Percentiles rank a stretch among this genome's conserved stretches.
Evolutionary conservation across 225 moss, liverwort and hornwort genomes (phyloP).

Genomic region (Antitrichia curtipendula): DNA sequence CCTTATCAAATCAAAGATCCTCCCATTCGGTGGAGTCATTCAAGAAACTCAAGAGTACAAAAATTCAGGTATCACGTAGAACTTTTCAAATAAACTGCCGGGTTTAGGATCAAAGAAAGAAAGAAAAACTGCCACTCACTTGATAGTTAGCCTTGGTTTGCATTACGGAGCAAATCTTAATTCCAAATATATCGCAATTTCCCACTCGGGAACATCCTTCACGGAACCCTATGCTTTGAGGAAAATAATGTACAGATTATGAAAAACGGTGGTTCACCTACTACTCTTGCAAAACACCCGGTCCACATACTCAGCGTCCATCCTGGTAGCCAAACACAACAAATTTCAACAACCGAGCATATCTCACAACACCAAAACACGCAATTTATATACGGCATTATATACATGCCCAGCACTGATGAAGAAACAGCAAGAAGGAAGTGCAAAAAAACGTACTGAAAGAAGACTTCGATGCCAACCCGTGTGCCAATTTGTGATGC

Average conservation of each 20-base stretch:
- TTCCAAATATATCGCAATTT: not conserved
- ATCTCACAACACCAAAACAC: not conserved
- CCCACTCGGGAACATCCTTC: not conserved
- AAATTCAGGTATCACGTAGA: not conserved
- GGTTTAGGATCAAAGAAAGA: not conserved
- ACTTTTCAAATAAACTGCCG: not conserved
- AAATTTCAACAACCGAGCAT: not conserved
- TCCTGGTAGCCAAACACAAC: not conserved
- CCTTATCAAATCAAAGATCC: not conserved
- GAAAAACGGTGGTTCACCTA: not conserved
- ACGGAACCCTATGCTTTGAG: not conserved
- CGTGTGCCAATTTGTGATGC: not conserved
- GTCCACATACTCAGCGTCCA: not conserved
- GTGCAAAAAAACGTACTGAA: not conserved
- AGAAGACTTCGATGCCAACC: not conserved
- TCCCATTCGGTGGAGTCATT: not conserved
- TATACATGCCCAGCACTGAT: too few species aligned
- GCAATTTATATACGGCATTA: too few species aligned
- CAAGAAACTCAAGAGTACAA: not conserved
- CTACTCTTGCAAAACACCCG: not conserved
- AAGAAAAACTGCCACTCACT: not conserved
- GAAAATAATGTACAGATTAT: not conserved
- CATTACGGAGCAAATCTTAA: not conserved
- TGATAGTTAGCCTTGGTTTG: not conserved
- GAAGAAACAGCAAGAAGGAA: not conserved